phyloP scores from a whole-genome alignment of 1,139 yeast species.

The Lodderomyces elongisporus region DNA sequence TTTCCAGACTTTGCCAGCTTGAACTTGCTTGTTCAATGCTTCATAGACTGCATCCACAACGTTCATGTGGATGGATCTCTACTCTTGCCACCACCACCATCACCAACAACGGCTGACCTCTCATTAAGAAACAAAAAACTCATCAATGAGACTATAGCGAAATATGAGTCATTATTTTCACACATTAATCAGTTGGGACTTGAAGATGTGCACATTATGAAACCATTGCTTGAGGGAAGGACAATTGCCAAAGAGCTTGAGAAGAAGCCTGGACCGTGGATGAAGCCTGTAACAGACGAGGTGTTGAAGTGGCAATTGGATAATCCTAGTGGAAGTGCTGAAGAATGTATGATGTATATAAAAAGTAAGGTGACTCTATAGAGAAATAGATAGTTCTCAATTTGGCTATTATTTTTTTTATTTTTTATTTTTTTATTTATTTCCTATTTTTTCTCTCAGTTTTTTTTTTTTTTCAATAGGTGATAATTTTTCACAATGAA shows the following conservation, averaged over 20 bases:
- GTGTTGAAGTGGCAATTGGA: conserved; percentile 73
- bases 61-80: conserved; percentile 7
- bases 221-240: conserved; percentile 67
- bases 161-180: conserved; percentile 33
- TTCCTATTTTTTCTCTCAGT: too few species aligned
- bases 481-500: conserved; percentile 3
- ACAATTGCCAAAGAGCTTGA: conserved; percentile 46
- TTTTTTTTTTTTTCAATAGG: conserved; percentile 1
- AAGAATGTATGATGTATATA: conserved; percentile 50
- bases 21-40: conserved; percentile 31
- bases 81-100: conserved; percentile 9
- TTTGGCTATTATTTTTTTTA: too few species aligned
- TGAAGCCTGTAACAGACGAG: conserved; percentile 49
- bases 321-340: conserved; percentile 49
- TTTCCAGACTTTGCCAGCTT: conserved; percentile 51
- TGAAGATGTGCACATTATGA: conserved; percentile 38
- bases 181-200: conserved; percentile 27
- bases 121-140: conserved; percentile 5
- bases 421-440: too few species aligned
- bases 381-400: too few species aligned
- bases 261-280: conserved; percentile 83
- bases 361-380: too few species aligned
- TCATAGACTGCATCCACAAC: conserved; percentile 18
- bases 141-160: conserved; percentile 10
- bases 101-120: conserved; percentile 8